Percentiles rank a stretch among this genome's conserved stretches.
Conservation (phyloP, 78 protist genomes). For the Chrysochromulina parva region DNA sequence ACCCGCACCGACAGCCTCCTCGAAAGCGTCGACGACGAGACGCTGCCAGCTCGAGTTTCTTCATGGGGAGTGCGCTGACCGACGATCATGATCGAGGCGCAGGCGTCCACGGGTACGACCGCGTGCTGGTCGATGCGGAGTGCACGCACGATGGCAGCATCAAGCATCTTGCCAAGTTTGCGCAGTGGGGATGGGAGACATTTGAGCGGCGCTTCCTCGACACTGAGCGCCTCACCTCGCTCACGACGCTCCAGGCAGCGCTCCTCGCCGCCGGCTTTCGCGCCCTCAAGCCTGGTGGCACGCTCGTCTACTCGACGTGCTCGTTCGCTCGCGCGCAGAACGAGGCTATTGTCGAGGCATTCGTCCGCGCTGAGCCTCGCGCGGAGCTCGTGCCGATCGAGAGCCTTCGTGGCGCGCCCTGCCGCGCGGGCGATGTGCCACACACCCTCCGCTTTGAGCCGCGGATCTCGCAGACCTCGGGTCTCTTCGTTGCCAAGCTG, state of each 20-base stretch:
- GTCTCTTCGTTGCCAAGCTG: slow-evolving; percentile 7
- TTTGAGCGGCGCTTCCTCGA: neutral
- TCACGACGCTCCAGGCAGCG: slow-evolving; percentile 39
- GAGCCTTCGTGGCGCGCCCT: neutral
- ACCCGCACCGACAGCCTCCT: too few species aligned
- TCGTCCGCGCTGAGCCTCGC: neutral
- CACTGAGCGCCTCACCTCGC: neutral
- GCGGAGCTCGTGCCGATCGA: neutral
- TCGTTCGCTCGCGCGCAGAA: slow-evolving; percentile 53
- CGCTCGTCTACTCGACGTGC: slow-evolving; percentile 69
- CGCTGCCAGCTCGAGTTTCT: too few species aligned
- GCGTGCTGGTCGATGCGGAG: slow-evolving; percentile 80
- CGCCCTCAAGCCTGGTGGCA: slow-evolving; percentile 35
- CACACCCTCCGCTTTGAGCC: slow-evolving; percentile 29
- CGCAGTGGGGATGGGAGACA: slow-evolving; percentile 47
- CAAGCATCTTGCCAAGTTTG: slow-evolving; percentile 59
- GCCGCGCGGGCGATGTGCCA: neutral
- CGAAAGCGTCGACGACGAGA: too few species aligned
- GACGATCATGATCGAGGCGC: neutral
- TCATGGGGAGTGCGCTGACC: too few species aligned
- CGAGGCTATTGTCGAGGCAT: slow-evolving; percentile 59
- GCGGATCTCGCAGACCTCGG: neutral
- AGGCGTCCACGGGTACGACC: slow-evolving; percentile 16
- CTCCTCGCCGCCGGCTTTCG: slow-evolving; percentile 46
- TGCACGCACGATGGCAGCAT: slow-evolving; percentile 80